Base-by-base conservation (phyloP, 805 yeast species). In the Pichia rugopelliculosa region DNA sequence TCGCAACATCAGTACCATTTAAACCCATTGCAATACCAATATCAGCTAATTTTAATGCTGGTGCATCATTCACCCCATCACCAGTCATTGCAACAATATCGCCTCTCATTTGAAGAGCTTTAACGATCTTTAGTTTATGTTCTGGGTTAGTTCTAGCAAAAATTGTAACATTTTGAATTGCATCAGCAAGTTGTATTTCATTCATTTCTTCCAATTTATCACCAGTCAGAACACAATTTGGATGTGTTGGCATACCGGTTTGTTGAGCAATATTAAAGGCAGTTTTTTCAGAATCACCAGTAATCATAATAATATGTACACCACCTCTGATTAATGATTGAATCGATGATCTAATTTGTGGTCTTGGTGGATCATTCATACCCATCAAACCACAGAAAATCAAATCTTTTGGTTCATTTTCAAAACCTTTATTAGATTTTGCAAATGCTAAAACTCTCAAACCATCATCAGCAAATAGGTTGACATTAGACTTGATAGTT, bases 51-150 rank as follows among this genome's bases (percentile, higher is more conserved):
- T 91, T 90, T 57, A 91, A 74, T 6, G 98, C 97, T n/a, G 98
- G 98, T 0, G 98, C 98, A 72, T 90, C 98, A 65, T 90, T 90
- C 13, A 91, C 96, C 68, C 98, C 98, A 68, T 90, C 98, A 57
- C 99, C 99, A n/a, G 98, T 90, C 96, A 91, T 90, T 22, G 97
- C 99, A 45, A 91, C 98, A 53, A 91, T 82, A 64, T 91, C 96
- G 44, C 96, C 96, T 62, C 95, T 77, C 63, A 79, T 77, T 64
- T 90, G 95, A 53, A 90, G 73, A 0, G 96, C 96, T 59, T 85
- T 80, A 30, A 90, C 96, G 65, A 90, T 90, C 51, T 85, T 76
- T 52, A 90, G 83, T 62, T 90, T 90, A 66, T 90, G 96, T 62
- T 89, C 95, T 1, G 97, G 97, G 1, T 96, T 84, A 9, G 96